A percentile compares a stretch with the other conserved stretches of the same genome.
Conservation (phyloP, 805 yeast genomes). For the Ogataea nitratoaversa region DNA sequence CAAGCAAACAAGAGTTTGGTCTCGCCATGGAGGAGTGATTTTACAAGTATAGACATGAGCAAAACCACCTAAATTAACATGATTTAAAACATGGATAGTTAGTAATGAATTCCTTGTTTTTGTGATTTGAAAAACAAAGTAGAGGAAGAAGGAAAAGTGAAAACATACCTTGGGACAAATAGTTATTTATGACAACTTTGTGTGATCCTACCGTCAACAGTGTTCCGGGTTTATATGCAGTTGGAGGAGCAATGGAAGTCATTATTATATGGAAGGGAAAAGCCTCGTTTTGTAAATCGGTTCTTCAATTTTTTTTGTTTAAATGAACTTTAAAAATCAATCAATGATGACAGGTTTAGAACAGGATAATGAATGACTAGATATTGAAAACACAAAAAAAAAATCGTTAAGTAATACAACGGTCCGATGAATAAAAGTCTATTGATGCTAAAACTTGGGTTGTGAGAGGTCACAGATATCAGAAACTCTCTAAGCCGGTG, state of each 20-base stretch:
- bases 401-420: too few species aligned
- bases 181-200: constrained; percentile 59
- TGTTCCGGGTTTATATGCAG: constrained; percentile 73
- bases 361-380: neutral
- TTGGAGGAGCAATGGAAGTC: constrained; percentile 39
- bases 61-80: constrained; percentile 56
- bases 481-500: too few species aligned
- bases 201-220: constrained; percentile 81
- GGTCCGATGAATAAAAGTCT: too few species aligned
- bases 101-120: too few species aligned
- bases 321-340: too few species aligned
- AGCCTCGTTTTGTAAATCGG: too few species aligned
- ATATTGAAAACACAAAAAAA: neutral
- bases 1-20: constrained; percentile 64
- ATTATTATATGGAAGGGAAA: constrained; percentile 5
- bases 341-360: neutral
- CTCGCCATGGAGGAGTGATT: constrained; percentile 57
- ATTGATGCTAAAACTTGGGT: too few species aligned
- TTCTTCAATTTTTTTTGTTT: too few species aligned
- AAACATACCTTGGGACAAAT: constrained; percentile 69
- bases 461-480: too few species aligned
- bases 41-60: constrained; percentile 89
- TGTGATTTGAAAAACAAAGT: neutral
- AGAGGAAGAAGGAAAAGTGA: neutral
- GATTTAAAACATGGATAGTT: neutral